A percentile compares a stretch with the other conserved stretches of the same genome.
Evolutionary conservation across 306 rosid genomes (phyloP).

Genomic region (Herpetospermum pedunculosum): DNA sequence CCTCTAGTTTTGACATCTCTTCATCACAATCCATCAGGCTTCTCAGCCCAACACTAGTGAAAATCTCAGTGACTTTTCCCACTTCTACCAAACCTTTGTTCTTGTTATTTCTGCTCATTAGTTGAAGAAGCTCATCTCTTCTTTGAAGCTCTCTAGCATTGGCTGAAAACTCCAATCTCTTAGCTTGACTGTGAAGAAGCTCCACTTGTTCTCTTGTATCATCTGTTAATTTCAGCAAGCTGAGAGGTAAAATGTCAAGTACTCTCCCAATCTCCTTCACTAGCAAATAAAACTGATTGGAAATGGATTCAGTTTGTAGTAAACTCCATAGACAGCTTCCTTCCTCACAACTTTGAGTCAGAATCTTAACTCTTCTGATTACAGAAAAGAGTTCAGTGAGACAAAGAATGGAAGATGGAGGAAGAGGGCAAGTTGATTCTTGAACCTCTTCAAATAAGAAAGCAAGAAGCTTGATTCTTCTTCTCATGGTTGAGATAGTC

Average conservation of each 20-base stretch:
- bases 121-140: slow-evolving; percentile 50
- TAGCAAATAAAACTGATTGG: slow-evolving; percentile 56
- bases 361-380: slow-evolving; percentile 47
- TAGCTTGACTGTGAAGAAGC: slow-evolving; percentile 71
- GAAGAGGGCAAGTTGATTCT: slow-evolving; percentile 45
- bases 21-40: slow-evolving; percentile 48
- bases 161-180: slow-evolving; percentile 35
- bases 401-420: slow-evolving; percentile 77
- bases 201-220: slow-evolving; percentile 75
- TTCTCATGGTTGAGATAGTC: slow-evolving; percentile 62
- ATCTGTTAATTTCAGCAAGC: slow-evolving; percentile 46
- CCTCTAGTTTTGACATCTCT: slow-evolving; percentile 67
- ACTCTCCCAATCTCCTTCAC: slow-evolving; percentile 83
- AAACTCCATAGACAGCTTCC: slow-evolving; percentile 74
- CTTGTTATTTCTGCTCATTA: slow-evolving; percentile 48
- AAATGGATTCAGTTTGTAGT: slow-evolving; percentile 39
- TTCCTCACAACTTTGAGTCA: slow-evolving; percentile 59
- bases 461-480: slow-evolving; percentile 74
- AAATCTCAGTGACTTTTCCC: slow-evolving; percentile 40
- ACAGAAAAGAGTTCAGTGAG: slow-evolving; percentile 79
- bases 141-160: slow-evolving; percentile 46
- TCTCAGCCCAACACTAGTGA: slow-evolving; percentile 56
- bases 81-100: slow-evolving; percentile 44
- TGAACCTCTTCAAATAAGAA: slow-evolving; percentile 78
- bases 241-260: slow-evolving; percentile 69